Conservation (phyloP, 257 asterid species). For the Solanum piurae region DNA sequence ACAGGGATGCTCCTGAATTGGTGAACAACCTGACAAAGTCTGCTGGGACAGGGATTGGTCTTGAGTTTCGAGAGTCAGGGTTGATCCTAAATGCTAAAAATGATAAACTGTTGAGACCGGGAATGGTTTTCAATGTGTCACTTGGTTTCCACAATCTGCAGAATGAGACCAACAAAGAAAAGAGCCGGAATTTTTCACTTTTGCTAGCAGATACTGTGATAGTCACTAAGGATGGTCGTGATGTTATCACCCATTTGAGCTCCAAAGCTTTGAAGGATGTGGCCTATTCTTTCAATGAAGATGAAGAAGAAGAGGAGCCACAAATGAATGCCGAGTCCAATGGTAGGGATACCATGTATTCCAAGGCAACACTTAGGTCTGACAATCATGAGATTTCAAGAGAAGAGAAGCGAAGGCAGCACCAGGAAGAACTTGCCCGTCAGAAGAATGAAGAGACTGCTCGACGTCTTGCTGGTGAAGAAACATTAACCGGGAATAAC, state of each 20-base stretch:
- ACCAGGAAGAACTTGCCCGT: constrained; percentile 22
- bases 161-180: constrained; percentile 12
- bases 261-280: constrained; percentile 23
- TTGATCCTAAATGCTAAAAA: constrained; percentile 15
- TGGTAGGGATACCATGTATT: constrained; percentile 1
- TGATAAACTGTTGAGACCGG: constrained; percentile 11
- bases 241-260: constrained; percentile 10
- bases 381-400: constrained; percentile 17
- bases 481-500: neutral
- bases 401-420: constrained; percentile 16
- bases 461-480: constrained; percentile 14
- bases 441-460: constrained; percentile 23
- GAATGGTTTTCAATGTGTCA: constrained; percentile 20
- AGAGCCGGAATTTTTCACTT: constrained; percentile 11
- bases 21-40: constrained; percentile 8
- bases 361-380: constrained; percentile 24
- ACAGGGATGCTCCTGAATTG: constrained; percentile 19
- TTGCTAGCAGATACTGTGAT: constrained; percentile 22
- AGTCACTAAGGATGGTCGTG: constrained; percentile 5
- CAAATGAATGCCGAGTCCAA: neutral
- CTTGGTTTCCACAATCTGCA: constrained; percentile 19
- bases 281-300: constrained; percentile 19
- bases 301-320: constrained; percentile 9
- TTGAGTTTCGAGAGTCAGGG: constrained; percentile 23
- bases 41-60: constrained; percentile 23